These are phyloP conservation scores for Blastobotrys aristatus DNA, from an alignment of 1,139 yeast species.

Conservation along the genomic window DNA sequence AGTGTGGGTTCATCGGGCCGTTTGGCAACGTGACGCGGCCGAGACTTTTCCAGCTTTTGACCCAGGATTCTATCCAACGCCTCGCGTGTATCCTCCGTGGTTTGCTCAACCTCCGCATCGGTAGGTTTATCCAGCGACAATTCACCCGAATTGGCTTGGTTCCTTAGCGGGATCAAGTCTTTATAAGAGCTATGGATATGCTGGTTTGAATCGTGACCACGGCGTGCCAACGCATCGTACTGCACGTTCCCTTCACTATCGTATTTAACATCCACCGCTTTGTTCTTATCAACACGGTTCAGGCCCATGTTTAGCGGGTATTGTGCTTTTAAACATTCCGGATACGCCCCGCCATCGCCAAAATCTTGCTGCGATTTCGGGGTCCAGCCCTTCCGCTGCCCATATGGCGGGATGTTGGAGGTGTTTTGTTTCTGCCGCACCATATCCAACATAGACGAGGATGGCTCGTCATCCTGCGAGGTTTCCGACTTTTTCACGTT, in stretches of 20 bases:
- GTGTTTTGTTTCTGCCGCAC: background rate
- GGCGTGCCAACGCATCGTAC: constrained; percentile 35
- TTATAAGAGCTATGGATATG: constrained; percentile 38
- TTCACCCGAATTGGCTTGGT: constrained; percentile 37
- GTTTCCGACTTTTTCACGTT: too few relatives aligned
- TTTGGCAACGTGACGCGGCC: constrained; percentile 30
- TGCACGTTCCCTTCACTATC: constrained; percentile 33
- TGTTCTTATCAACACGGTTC: constrained; percentile 11
- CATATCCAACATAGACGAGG: constrained; percentile 1
- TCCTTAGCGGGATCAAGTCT: constrained; percentile 47
- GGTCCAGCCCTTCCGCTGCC: constrained; percentile 30
- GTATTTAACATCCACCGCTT: constrained; percentile 32
- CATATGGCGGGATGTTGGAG: constrained; percentile 30
- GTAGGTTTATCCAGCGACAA: constrained; percentile 39
- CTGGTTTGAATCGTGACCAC: constrained; percentile 33
- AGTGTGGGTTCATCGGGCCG: constrained; percentile 37
- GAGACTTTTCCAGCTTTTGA: constrained; percentile 33
- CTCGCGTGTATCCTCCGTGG: constrained; percentile 43
- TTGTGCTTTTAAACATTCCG: constrained; percentile 34
- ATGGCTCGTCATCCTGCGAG: too few relatives aligned
- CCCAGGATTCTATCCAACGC: constrained; percentile 46
- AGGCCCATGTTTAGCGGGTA: constrained; percentile 36
- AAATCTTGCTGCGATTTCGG: constrained; percentile 30
- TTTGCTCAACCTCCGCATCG: constrained; percentile 37
- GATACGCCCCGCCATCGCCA: constrained; percentile 38